Percentiles rank a stretch among this genome's conserved stretches.
These are phyloP conservation scores for Tolypocladium nubicola DNA, from an alignment of 2,329 filamentous ascomycete genomes.

Conservation along the genomic window DNA sequence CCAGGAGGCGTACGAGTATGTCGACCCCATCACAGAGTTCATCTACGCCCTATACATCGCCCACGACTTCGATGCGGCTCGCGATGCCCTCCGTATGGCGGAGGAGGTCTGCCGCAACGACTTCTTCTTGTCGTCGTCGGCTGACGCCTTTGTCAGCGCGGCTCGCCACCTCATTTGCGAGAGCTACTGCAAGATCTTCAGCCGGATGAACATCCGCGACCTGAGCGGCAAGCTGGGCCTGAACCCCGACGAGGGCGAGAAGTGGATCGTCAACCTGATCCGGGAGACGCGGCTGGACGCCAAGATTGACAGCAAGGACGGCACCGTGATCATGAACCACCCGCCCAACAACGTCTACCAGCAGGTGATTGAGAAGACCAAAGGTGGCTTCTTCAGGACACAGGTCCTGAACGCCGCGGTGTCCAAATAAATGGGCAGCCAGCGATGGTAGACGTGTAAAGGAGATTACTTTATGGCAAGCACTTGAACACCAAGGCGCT, in stretches of 20 bases:
- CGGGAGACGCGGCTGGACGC: slow-evolving; percentile 94
- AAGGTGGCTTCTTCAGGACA: slow-evolving; percentile 97
- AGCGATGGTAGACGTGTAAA: neutral
- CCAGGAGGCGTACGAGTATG: slow-evolving; percentile 97
- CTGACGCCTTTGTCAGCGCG: slow-evolving; percentile 85
- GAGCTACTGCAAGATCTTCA: slow-evolving; percentile 99
- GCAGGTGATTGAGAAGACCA: slow-evolving; percentile 98
- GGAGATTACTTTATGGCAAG: neutral
- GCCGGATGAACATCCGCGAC: slow-evolving; percentile 96
- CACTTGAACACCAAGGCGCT: neutral
- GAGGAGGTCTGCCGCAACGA: slow-evolving; percentile 87
- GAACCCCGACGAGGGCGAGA: slow-evolving; percentile 91
- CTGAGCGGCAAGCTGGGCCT: slow-evolving; percentile 85
- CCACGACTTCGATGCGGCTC: slow-evolving; percentile 80
- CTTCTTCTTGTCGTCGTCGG: slow-evolving; percentile 83
- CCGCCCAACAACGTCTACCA: slow-evolving; percentile 97
- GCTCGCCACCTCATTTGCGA: slow-evolving; percentile 96
- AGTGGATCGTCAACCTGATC: slow-evolving; percentile 99
- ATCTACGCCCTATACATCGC: slow-evolving; percentile 91
- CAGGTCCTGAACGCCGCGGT: slow-evolving; percentile 75
- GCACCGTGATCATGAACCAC: slow-evolving; percentile 99
- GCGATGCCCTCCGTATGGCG: slow-evolving; percentile 75
- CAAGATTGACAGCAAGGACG: slow-evolving; percentile 99
- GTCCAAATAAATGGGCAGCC: slow-evolving; percentile 31
- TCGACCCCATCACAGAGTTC: slow-evolving; percentile 91